A percentile compares a stretch with the other conserved stretches of the same genome.
Conservation (phyloP, 108 stramenopile species). For the Poteriospumella lacustris region DNA sequence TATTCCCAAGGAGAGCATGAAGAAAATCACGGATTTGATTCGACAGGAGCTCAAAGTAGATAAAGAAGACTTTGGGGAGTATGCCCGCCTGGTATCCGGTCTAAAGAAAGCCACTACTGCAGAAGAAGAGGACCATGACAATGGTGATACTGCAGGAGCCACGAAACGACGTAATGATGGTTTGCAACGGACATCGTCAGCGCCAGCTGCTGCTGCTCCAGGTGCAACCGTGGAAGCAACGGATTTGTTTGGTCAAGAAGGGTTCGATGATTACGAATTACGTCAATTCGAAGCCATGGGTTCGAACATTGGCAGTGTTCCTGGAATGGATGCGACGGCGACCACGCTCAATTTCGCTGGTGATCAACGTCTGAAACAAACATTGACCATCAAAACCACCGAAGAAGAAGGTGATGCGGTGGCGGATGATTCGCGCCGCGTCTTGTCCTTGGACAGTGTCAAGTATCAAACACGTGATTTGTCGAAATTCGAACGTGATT, state of each 20-base stretch:
- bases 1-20: background rate
- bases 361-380: background rate
- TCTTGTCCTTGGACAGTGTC: background rate
- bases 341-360: background rate
- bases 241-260: too few species aligned
- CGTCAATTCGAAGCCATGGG: background rate
- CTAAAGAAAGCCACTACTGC: background rate
- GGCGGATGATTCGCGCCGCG: background rate
- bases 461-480: conserved; percentile 3
- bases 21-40: background rate
- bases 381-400: background rate
- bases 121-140: conserved; percentile 38
- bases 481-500: conserved; percentile 39
- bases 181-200: background rate
- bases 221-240: too few species aligned
- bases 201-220: too few species aligned
- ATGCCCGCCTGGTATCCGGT: background rate
- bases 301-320: background rate
- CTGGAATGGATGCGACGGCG: background rate
- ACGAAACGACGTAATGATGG: background rate
- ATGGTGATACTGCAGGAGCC: conserved; percentile 25
- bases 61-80: background rate
- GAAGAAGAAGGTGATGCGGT: background rate
- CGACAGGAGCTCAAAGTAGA: background rate
- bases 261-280: background rate